phyloP scores from a whole-genome alignment of 2,329 filamentous ascomycete species.

The Penicillium italicum region DNA sequence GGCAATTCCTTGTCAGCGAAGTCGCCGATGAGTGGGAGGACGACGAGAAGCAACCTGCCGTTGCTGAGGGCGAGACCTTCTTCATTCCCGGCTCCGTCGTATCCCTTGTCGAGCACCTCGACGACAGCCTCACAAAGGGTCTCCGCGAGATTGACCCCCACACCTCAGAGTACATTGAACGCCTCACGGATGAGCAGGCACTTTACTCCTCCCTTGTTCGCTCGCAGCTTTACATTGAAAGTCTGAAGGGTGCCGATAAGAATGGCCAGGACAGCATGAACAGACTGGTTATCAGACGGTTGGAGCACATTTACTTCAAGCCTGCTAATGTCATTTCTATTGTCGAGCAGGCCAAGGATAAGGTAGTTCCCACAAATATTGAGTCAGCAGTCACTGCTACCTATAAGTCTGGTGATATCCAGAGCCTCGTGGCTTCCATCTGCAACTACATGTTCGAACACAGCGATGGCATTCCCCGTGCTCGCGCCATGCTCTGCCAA shows the following conservation, averaged over 20 bases:
- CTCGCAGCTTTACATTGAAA: slow-evolving; percentile 82
- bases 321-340: slow-evolving; percentile 89
- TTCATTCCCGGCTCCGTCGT: slow-evolving; percentile 94
- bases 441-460: slow-evolving; percentile 93
- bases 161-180: slow-evolving; percentile 97
- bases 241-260: slow-evolving; percentile 64
- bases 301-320: slow-evolving; percentile 99
- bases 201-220: slow-evolving; percentile 93
- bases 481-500: slow-evolving; percentile 95
- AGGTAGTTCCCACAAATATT: slow-evolving; percentile 64
- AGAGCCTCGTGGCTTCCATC: slow-evolving; percentile 72
- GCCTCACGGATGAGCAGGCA: slow-evolving; percentile 81
- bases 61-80: slow-evolving; percentile 70
- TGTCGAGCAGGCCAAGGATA: slow-evolving; percentile 92
- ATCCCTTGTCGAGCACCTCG: slow-evolving; percentile 89
- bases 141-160: slow-evolving; percentile 96
- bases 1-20: slow-evolving; percentile 81
- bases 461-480: slow-evolving; percentile 93
- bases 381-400: slow-evolving; percentile 81
- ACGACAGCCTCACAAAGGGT: slow-evolving; percentile 96
- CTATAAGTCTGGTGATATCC: slow-evolving; percentile 62
- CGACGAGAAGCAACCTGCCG: slow-evolving; percentile 83
- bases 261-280: slow-evolving; percentile 85
- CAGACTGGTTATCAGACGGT: slow-evolving; percentile 84
- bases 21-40: slow-evolving; percentile 98